Evolutionary conservation across 2,329 filamentous ascomycete species (phyloP).

Genomic region (Cordyceps farinosa): DNA sequence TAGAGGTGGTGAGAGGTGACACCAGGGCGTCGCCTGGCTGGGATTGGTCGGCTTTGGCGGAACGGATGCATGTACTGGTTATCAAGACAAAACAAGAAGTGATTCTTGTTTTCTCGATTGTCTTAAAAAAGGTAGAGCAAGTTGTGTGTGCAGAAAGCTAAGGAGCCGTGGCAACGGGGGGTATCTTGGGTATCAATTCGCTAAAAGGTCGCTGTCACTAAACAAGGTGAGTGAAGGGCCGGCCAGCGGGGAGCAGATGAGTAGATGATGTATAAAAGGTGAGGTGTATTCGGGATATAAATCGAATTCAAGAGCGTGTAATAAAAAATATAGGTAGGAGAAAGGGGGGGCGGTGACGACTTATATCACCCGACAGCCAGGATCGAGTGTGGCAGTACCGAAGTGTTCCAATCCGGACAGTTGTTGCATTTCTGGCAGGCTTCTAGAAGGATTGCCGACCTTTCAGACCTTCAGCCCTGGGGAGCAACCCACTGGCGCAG

Average conservation of each 20-base stretch:
- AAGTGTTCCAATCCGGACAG: slow-evolving; percentile 5
- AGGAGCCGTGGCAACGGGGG: not conserved
- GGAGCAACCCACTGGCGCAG: not conserved
- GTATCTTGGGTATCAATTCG: slow-evolving; percentile 6
- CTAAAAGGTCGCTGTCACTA: not conserved
- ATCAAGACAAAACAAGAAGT: slow-evolving; percentile 6
- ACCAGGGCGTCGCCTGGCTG: slow-evolving; percentile 6
- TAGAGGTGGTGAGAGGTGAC: slow-evolving; percentile 2
- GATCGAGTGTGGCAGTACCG: slow-evolving; percentile 14
- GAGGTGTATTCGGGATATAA: not conserved
- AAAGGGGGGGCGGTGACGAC: slow-evolving; percentile 8
- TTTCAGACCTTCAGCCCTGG: slow-evolving; percentile 11
- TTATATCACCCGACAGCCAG: slow-evolving; percentile 15
- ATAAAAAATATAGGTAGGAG: not conserved
- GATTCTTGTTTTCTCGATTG: not conserved
- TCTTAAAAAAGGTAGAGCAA: not conserved
- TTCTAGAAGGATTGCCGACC: slow-evolving; percentile 11
- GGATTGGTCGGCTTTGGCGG: slow-evolving; percentile 14
- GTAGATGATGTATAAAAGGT: not conserved
- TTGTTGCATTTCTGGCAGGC: slow-evolving; percentile 10
- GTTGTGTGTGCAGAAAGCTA: not conserved
- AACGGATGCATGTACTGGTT: slow-evolving; percentile 13
- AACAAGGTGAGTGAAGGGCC: slow-evolving; percentile 5
- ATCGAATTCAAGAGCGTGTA: not conserved
- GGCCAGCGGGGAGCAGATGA: not conserved